Evolutionary conservation across 345 rosid genomes (phyloP).

Genomic region (Eucalyptus globulus): DNA sequence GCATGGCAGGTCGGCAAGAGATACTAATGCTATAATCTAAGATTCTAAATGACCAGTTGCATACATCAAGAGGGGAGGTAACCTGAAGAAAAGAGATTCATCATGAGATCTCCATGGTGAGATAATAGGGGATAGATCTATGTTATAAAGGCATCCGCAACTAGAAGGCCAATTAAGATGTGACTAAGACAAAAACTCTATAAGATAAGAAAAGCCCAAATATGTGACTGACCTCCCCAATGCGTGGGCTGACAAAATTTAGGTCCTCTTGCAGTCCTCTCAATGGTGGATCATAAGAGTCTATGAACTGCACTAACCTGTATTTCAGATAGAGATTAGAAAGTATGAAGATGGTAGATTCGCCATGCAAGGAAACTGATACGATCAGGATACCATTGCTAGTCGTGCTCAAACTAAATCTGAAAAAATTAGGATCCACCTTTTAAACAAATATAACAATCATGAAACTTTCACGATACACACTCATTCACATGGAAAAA

Average conservation of each 20-base stretch:
- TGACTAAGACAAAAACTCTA: neutral
- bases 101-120: neutral
- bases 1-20: neutral
- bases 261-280: conserved; percentile 98
- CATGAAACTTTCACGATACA: neutral
- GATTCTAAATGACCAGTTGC: neutral
- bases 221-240: conserved; percentile 77
- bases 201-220: neutral
- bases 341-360: neutral
- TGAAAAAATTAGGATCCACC: neutral
- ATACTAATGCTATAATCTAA: neutral
- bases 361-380: neutral
- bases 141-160: neutral
- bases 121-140: neutral
- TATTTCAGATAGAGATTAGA: conserved; percentile 1
- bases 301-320: conserved; percentile 95
- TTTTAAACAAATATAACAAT: neutral
- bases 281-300: conserved; percentile 93
- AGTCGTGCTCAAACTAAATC: neutral
- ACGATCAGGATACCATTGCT: neutral
- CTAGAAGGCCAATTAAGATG: neutral
- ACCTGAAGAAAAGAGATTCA: neutral
- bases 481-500: neutral
- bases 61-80: neutral
- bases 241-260: conserved; percentile 96